Evolutionary conservation across 257 asterid genomes (phyloP).

Genomic region (Oldenlandia corymbosa): DNA sequence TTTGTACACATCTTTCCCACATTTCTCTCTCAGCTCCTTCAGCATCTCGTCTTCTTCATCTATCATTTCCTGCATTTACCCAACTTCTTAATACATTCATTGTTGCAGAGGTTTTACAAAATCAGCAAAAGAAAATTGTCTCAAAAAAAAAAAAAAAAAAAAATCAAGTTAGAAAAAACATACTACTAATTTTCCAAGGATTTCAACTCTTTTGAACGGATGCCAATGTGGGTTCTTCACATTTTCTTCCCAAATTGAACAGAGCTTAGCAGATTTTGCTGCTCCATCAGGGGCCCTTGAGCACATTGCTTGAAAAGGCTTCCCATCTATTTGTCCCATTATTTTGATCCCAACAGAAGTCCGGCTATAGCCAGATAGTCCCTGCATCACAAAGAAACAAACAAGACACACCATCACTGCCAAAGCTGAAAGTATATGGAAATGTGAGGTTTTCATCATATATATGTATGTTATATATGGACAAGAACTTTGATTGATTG

Average conservation of each 20-base stretch:
- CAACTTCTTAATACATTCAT: no score
- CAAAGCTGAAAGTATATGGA: neutral
- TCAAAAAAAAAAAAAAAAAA: no score
- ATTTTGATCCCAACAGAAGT: neutral
- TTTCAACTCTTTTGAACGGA: neutral
- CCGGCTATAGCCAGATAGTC: neutral
- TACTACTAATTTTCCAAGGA: neutral
- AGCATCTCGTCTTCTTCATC: slow-evolving; percentile 11
- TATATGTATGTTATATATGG: no score
- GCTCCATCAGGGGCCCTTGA: neutral
- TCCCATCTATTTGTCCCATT: neutral
- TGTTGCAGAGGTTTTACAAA: no score
- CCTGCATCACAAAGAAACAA: neutral
- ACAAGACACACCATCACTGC: neutral
- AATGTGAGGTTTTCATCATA: no score
- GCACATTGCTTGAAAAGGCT: neutral
- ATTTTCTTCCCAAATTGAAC: slow-evolving; percentile 12
- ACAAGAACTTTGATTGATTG: neutral
- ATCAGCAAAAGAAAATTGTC: no score
- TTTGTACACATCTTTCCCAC: neutral
- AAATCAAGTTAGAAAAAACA: neutral
- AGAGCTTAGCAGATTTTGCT: slow-evolving; percentile 1
- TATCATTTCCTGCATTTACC: slow-evolving; percentile 24
- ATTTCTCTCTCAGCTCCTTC: neutral
- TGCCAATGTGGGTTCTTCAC: slow-evolving; percentile 10